Evolutionary conservation across 2,329 filamentous ascomycete species (phyloP).

Genomic region (Phoma sp.): DNA sequence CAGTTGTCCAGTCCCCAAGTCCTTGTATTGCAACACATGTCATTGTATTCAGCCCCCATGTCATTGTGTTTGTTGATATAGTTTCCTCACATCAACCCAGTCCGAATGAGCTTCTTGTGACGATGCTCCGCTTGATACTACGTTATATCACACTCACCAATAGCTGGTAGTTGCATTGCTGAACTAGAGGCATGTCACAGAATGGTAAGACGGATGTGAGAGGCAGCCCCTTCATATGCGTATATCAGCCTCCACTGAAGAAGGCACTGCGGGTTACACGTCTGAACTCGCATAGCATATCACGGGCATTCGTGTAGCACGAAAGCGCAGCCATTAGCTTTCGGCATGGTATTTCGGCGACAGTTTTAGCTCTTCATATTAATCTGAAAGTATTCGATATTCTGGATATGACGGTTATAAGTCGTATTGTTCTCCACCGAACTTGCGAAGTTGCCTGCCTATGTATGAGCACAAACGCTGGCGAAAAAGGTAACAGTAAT

Average conservation of each 20-base stretch:
- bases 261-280: background rate
- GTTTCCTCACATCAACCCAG: background rate
- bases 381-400: background rate
- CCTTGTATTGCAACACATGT: too few species aligned
- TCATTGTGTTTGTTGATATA: constrained; percentile 18
- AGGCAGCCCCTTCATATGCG: background rate
- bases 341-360: background rate
- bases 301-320: background rate
- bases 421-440: background rate
- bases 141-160: background rate
- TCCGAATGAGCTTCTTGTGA: background rate
- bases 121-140: background rate
- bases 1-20: too few species aligned
- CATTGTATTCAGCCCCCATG: too few species aligned
- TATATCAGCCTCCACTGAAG: background rate
- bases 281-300: background rate
- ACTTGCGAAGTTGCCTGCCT: background rate
- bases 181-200: background rate
- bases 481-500: background rate
- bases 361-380: background rate
- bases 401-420: background rate
- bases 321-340: background rate
- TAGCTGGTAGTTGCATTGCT: background rate
- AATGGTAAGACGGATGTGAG: background rate
- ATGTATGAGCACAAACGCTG: background rate